Evolutionary conservation across 2,329 filamentous ascomycete species (phyloP).

Genomic region (Pseudogymnoascus sp.): DNA sequence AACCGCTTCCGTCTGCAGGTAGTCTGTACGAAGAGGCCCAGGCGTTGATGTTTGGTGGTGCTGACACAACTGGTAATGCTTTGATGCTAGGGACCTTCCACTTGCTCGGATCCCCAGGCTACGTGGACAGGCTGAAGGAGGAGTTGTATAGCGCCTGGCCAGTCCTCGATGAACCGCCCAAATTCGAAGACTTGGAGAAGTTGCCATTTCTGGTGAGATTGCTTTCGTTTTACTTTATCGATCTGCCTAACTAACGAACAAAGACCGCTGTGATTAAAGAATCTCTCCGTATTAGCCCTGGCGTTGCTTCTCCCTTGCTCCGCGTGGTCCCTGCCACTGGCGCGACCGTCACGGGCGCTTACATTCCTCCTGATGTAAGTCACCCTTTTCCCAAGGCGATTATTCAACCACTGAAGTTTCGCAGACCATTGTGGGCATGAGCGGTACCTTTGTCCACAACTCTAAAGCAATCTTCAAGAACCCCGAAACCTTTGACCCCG

Average conservation of each 20-base stretch:
- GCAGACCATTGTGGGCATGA: slow-evolving; percentile 14
- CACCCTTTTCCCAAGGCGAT: not conserved
- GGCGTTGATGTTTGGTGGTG: slow-evolving; percentile 38
- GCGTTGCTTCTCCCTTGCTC: not conserved
- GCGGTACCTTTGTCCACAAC: slow-evolving; percentile 19
- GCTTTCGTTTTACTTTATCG: slow-evolving; percentile 16
- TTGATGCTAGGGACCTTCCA: slow-evolving; percentile 35
- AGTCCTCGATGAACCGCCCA: slow-evolving; percentile 23
- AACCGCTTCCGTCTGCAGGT: slow-evolving; percentile 16
- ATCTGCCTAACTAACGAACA: slow-evolving; percentile 23
- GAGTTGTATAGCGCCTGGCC: slow-evolving; percentile 34
- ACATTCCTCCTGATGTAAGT: not conserved
- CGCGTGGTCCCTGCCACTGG: slow-evolving; percentile 7
- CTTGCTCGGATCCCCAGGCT: slow-evolving; percentile 29
- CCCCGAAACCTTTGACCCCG: slow-evolving; percentile 17
- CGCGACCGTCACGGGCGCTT: not conserved
- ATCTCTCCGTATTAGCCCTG: not conserved
- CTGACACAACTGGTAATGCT: slow-evolving; percentile 36
- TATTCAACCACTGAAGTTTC: not conserved
- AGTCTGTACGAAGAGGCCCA: slow-evolving; percentile 37
- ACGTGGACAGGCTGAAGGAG: slow-evolving; percentile 28
- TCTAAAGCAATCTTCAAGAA: slow-evolving; percentile 19
- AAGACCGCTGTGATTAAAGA: not conserved
- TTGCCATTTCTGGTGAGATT: slow-evolving; percentile 21
- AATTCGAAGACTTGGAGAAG: slow-evolving; percentile 29